phyloP scores from a whole-genome alignment of 1,284 basidiomycete species.

The Marasmius sp. region DNA sequence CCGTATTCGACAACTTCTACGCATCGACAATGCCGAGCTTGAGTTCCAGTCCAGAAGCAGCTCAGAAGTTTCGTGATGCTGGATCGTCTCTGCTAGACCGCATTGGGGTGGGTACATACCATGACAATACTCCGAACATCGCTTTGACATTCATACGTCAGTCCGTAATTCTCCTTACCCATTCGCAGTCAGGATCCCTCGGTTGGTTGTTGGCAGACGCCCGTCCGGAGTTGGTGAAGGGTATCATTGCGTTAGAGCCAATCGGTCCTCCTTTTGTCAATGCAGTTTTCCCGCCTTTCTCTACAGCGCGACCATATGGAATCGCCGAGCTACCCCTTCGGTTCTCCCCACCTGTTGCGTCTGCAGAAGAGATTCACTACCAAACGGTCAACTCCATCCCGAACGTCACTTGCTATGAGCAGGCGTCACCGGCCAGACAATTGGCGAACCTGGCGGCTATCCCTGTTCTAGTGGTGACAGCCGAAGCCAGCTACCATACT shows the following conservation, averaged over 20 bases:
- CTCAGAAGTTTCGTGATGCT: constrained; percentile 1
- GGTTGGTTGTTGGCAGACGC: constrained; percentile 50
- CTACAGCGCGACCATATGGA: constrained; percentile 28
- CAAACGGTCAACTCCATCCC: constrained; percentile 18
- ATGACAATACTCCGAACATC: not conserved
- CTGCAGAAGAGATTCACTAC: constrained; percentile 19
- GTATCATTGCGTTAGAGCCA: constrained; percentile 48
- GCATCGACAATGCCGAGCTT: constrained; percentile 15
- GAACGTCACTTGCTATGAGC: constrained; percentile 41
- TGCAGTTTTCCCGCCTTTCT: constrained; percentile 37
- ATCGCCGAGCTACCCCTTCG: constrained; percentile 25
- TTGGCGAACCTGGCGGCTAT: constrained; percentile 39
- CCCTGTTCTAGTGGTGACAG: constrained; percentile 46
- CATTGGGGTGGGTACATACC: not conserved
- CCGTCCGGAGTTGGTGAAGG: constrained; percentile 40
- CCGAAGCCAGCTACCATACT: constrained; percentile 47
- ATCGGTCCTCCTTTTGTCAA: constrained; percentile 48
- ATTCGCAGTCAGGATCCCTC: constrained; percentile 46
- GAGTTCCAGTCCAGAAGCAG: not conserved
- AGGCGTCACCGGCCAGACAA: constrained; percentile 39
- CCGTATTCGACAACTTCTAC: constrained; percentile 28
- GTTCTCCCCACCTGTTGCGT: constrained; percentile 27
- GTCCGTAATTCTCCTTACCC: constrained; percentile 45
- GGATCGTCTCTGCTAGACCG: constrained; percentile 3
- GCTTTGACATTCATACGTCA: constrained; percentile 13